Conservation (phyloP, 202 grass and related monocot species). For the Hordeum pubiflorum region DNA sequence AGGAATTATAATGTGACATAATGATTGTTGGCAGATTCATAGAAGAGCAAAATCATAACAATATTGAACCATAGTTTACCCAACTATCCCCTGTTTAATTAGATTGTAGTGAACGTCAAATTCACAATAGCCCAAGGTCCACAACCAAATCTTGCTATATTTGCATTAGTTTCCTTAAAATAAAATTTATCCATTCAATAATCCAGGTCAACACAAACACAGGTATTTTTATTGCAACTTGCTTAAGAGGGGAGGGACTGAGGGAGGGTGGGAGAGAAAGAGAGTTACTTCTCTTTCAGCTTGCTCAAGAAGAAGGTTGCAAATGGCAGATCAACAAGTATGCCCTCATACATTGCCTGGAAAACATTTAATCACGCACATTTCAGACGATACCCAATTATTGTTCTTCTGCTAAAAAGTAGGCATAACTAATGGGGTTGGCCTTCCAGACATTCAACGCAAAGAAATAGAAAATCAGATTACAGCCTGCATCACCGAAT, state of each 20-base stretch:
- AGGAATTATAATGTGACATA: not conserved
- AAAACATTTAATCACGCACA: conserved; percentile 16
- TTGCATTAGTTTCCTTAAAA: not conserved
- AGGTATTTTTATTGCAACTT: not conserved
- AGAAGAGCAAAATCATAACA: conserved; percentile 5
- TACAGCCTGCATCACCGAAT: conserved; percentile 1
- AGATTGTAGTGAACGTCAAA: not conserved
- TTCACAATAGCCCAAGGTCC: not conserved
- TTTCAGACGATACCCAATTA: conserved; percentile 9
- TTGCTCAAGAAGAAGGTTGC: conserved; percentile 99
- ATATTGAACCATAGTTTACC: not conserved
- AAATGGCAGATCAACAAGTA: conserved; percentile 93
- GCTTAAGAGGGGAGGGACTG: not conserved
- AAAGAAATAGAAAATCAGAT: not conserved
- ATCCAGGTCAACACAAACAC: not conserved
- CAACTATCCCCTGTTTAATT: not conserved
- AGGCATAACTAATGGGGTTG: not conserved
- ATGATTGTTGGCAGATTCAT: not conserved
- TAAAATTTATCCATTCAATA: conserved; percentile 9
- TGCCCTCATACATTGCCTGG: conserved; percentile 94
- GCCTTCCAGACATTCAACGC: not conserved
- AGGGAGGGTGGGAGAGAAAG: not conserved
- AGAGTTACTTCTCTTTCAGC: conserved; percentile 78
- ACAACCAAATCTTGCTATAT: not conserved
- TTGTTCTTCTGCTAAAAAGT: not conserved